Conservation (phyloP, 225 moss, liverwort and hornwort species). For the Pleurozium schreberi region DNA sequence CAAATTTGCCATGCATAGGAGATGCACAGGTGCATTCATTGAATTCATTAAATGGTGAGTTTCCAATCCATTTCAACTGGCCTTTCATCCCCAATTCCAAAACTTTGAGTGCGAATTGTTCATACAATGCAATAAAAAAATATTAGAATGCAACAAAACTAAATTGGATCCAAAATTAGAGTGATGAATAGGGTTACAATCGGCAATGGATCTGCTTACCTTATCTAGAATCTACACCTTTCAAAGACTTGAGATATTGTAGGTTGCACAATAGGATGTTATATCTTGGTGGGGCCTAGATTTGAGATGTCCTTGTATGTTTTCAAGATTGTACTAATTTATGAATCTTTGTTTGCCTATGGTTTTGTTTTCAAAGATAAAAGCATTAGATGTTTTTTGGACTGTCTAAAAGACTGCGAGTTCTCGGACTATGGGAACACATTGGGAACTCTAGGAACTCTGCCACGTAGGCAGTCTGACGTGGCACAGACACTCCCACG, state of each 20-base stretch:
- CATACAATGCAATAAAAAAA: background rate
- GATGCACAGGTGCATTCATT: too few species aligned
- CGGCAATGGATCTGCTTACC: too few species aligned
- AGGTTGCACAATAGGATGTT: too few species aligned
- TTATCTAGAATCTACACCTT: background rate
- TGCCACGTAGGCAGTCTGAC: too few species aligned
- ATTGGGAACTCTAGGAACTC: too few species aligned
- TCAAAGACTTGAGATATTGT: background rate
- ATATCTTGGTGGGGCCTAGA: too few species aligned
- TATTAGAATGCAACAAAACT: background rate
- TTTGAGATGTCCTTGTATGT: background rate
- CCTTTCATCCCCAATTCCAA: background rate
- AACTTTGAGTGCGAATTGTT: background rate
- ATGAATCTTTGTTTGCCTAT: background rate
- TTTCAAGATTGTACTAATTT: background rate
- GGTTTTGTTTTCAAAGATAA: background rate
- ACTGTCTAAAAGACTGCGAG: too few species aligned
- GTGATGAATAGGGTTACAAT: accelerated
- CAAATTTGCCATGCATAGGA: too few species aligned
- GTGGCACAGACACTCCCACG: too few species aligned
- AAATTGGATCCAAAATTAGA: background rate
- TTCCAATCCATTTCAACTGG: background rate
- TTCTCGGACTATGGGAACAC: too few species aligned
- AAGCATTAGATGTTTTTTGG: too few species aligned
- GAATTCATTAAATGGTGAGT: too few species aligned